Conservation (phyloP, 2,329 filamentous ascomycete species). For the Teratosphaeria nubilosa region DNA sequence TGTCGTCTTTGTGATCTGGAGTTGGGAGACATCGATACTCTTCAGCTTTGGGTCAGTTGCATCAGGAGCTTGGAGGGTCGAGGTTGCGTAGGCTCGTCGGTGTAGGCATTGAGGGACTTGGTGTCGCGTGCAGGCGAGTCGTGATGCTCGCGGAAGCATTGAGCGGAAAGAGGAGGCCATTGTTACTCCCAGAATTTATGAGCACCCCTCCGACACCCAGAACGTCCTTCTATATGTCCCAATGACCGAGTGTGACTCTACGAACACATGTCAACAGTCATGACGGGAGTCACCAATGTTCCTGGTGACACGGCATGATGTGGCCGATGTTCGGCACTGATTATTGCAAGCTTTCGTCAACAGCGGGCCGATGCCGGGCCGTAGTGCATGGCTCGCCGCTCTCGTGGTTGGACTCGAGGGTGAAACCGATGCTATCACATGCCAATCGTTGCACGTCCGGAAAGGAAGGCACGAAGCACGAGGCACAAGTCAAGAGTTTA, state of each 20-base stretch:
- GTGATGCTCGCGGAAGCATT: conserved; percentile 3
- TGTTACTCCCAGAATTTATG: background rate
- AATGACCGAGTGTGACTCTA: background rate
- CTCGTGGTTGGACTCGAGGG: background rate
- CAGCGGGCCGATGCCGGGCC: background rate
- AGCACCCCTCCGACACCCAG: background rate
- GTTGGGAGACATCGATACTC: conserved; percentile 66
- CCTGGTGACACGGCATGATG: background rate
- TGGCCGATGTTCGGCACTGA: background rate
- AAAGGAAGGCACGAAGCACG: background rate
- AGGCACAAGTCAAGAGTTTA: background rate
- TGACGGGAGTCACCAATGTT: background rate
- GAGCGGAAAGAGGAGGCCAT: conserved; percentile 9
- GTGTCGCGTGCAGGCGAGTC: background rate
- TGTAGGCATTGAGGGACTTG: background rate
- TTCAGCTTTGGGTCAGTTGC: conserved; percentile 45
- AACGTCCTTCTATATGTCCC: background rate
- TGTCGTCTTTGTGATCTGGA: conserved; percentile 63
- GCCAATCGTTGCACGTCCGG: background rate
- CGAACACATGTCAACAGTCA: background rate
- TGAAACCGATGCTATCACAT: background rate
- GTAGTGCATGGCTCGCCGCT: background rate
- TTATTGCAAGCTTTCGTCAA: background rate
- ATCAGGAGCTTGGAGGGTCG: conserved; percentile 32
- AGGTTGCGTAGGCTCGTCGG: conserved; percentile 1